Evolutionary conservation across 768 basidiomycete genomes (phyloP), one percentile per base, ranked within the genome.

Genomic region (Trametes villosa): DNA sequence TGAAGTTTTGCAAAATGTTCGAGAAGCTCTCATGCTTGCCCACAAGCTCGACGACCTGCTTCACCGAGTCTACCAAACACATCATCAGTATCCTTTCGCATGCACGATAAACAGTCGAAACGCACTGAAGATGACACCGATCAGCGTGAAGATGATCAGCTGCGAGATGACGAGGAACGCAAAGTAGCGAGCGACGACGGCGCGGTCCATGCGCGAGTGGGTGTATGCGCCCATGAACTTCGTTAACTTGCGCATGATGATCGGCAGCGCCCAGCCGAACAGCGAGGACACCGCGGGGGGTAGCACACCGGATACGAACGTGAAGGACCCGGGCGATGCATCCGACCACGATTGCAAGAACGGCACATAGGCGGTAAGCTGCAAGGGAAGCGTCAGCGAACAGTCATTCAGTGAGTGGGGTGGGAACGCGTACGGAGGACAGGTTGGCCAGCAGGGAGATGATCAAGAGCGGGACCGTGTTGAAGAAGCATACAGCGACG

Each of bases 361-460:
- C 0, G 77, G 76, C 8, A 97, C 88, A 64, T 86, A 96, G 8
- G 72, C 76, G 41, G 84, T 81, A 50, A 91, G 74, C 84, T 88
- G 64, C 57, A 67, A 36, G 48, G 5, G 60, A 51, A n/a, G 27
- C 24, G 50, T 36, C 1, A 51, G 50, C 8, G 15, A 34, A 6
- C 31, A 34, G n/a, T n/a, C 31, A 20, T 17, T 2, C 20, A 9
- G 7, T 12, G 24, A 15, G 33, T 9, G n/a, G 7, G 4, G 18
- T 11, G 18, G 20, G 24, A 40, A n/a, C 66, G 71, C 88, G 53
- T 67, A 94, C 89, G 38, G 88, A 82, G 50, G 88, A 82, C 78
- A 99, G 80, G 77, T 99, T 98, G 66, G 97, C 94, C 51, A 97
- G 78, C 63, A 94, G 78, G 13, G 96, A 96, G 64, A 98, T 94